phyloP scores from a whole-genome alignment of 2,329 filamentous ascomycete genomes.

The Colletotrichum plurivorum region DNA sequence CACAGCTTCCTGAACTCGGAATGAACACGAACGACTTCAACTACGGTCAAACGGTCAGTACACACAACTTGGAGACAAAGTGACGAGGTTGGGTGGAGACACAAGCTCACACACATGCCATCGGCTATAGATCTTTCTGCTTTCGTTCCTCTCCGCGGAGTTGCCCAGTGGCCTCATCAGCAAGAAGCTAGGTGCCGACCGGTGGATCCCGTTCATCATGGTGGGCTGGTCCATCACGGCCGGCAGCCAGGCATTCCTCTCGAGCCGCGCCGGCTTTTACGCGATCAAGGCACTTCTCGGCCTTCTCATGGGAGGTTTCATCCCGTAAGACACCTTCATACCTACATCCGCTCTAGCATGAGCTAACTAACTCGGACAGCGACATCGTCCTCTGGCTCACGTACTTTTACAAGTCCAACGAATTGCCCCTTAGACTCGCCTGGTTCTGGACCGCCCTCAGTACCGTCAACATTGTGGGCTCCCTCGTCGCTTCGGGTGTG shows the following conservation, averaged over 20 bases:
- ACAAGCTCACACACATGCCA: conserved; percentile 14
- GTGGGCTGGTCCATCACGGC: conserved; percentile 58
- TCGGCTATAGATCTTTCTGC: conserved; percentile 54
- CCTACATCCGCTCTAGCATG: not conserved
- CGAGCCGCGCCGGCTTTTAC: conserved; percentile 55
- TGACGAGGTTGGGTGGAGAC: not conserved
- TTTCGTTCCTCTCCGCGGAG: conserved; percentile 62
- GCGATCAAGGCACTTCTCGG: conserved; percentile 60
- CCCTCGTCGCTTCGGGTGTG: conserved; percentile 61
- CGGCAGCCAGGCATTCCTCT: conserved; percentile 54
- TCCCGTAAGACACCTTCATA: conserved; percentile 53
- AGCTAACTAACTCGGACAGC: conserved; percentile 17
- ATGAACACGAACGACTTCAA: conserved; percentile 63
- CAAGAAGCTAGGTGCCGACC: conserved; percentile 65
- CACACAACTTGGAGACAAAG: not conserved
- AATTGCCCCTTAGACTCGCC: conserved; percentile 47
- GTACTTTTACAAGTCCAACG: conserved; percentile 51
- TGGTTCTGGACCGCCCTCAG: conserved; percentile 50
- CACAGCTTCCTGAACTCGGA: conserved; percentile 53
- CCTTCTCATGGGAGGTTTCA: conserved; percentile 65
- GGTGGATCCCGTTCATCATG: conserved; percentile 60
- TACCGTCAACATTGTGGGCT: conserved; percentile 52
- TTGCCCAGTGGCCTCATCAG: conserved; percentile 64
- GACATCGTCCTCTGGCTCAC: conserved; percentile 51
- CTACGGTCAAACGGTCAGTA: conserved; percentile 55